Evolutionary conservation across 495 filamentous ascomycete genomes (phyloP).

Genomic region (Tuber borchii): DNA sequence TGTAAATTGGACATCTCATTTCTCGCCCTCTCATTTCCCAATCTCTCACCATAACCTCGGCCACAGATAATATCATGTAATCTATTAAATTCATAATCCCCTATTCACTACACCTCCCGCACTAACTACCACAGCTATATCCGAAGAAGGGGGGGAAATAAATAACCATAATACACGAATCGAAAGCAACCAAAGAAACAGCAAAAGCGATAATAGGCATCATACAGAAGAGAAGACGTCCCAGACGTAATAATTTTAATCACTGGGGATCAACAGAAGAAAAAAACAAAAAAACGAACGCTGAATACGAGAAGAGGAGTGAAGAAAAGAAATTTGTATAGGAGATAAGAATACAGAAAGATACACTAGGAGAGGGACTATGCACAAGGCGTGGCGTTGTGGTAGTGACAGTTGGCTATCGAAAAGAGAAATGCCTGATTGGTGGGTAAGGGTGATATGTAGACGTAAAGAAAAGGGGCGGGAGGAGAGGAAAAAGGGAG

Average conservation of each 20-base stretch:
- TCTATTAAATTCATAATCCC: background rate
- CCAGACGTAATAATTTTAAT: background rate
- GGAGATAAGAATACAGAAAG: background rate
- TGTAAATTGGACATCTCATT: too few species aligned
- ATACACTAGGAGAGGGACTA: background rate
- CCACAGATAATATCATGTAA: background rate
- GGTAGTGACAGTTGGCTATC: background rate
- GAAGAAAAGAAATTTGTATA: background rate
- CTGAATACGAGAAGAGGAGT: background rate
- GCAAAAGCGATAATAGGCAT: background rate
- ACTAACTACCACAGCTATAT: background rate
- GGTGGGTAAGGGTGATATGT: background rate
- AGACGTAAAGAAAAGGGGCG: background rate
- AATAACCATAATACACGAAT: background rate
- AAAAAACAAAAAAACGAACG: background rate
- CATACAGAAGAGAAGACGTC: background rate
- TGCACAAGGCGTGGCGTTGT: background rate
- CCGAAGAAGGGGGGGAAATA: background rate
- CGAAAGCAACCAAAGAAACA: background rate
- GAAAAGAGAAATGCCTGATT: background rate
- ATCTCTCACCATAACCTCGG: background rate
- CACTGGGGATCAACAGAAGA: background rate
- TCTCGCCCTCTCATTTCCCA: background rate
- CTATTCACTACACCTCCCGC: background rate
- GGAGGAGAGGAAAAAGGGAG: background rate